Evolutionary conservation across 345 rosid species (phyloP).

Genomic region (Acer campestre): DNA sequence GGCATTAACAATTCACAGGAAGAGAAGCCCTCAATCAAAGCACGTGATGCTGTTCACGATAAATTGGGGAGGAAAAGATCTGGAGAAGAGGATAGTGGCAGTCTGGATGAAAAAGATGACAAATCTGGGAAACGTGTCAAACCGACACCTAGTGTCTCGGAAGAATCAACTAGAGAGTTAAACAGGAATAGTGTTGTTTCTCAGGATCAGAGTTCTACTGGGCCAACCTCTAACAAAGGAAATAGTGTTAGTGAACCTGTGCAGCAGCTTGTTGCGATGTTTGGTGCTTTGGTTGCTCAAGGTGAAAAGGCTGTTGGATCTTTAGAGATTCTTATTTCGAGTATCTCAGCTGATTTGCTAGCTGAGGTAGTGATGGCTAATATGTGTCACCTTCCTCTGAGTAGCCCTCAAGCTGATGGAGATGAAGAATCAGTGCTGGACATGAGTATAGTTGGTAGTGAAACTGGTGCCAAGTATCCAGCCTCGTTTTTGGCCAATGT

Average conservation of each 20-base stretch:
- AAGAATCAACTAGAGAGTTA: constrained; percentile 59
- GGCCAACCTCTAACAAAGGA: constrained; percentile 41
- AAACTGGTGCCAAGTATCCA: constrained; percentile 67
- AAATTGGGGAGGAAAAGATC: constrained; percentile 66
- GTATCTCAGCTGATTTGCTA: constrained; percentile 89
- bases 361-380: constrained; percentile 97
- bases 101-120: constrained; percentile 53
- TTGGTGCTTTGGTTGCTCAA: constrained; percentile 94
- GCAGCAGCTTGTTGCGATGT: constrained; percentile 91
- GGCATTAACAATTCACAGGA: constrained; percentile 50
- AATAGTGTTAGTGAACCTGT: constrained; percentile 72
- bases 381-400: constrained; percentile 72
- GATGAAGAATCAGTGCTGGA: constrained; percentile 54
- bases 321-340: constrained; percentile 89
- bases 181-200: constrained; percentile 37
- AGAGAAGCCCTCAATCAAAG: constrained; percentile 35
- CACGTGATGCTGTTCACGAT: constrained; percentile 42
- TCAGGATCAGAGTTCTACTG: constrained; percentile 53
- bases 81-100: constrained; percentile 50
- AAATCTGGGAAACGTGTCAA: constrained; percentile 69
- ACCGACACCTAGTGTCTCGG: constrained; percentile 53
- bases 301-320: constrained; percentile 89
- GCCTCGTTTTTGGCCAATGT: constrained; percentile 70
- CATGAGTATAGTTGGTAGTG: constrained; percentile 73
- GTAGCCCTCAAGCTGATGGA: constrained; percentile 50